Evolutionary conservation across 305 asterid genomes (phyloP), one percentile per base, ranked within the genome.

Genomic region (Petunia hybrid): DNA sequence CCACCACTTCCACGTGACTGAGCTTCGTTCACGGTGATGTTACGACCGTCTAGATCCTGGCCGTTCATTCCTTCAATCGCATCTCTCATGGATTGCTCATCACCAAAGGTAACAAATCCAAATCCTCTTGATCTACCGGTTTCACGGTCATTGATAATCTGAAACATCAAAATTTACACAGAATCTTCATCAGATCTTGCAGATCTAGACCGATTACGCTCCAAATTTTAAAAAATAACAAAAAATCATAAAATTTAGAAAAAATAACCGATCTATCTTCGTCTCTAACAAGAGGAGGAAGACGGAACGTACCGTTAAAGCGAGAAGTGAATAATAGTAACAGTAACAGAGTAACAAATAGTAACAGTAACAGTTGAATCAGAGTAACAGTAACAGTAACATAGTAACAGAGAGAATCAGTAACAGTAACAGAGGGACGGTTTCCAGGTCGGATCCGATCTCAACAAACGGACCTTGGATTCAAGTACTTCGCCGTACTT

Each of bases 391-490:
- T 74, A 65, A 76, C 65, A 74, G 81, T 76, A 65, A 65, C 80
- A 79, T 43, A 76, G 84, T 82, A 82, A 82, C 81, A 80, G 10
- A 39, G 41, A 63, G 42, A 84, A 38, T 53, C 45, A 80, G 79
- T 59, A 85, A 85, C 87, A 81, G 60, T 74, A 55, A 65, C 79
- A 81, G 63, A 66, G 81, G 68, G 73, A 10, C 63, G 79, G 41
- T 40, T 63, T 57, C 85, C 84, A 85, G 84, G 61, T 82, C 89
- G 84, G 83, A 40, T 51, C 85, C 80, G 87, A 84, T 83, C 87
- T 86, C 86, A 82, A 78, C 83, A 71, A 81, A 87, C 90, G 77
- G 90, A 87, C 90, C 90, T 87, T 87, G 81, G 88, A 85, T 68
- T 87, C 88, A 56, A 76, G 0, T 81, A 87, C 14, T 4, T 85